Evolutionary conservation across 805 yeast species (phyloP).

Genomic region (Metschnikowia amazonensis): DNA sequence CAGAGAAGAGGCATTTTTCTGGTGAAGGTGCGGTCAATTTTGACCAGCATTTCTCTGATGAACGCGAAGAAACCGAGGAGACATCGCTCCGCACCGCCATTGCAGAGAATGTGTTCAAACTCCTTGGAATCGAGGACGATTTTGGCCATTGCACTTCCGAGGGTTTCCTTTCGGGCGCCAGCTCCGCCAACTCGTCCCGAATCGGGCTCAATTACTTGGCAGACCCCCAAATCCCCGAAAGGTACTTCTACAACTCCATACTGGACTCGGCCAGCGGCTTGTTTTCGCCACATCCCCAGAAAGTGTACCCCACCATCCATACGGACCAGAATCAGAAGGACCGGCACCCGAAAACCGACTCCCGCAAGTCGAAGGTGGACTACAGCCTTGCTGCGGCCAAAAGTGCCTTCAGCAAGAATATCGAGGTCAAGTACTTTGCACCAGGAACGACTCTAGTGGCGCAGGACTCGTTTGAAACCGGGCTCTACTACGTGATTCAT

Average conservation of each 20-base stretch:
- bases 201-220: slow-evolving; percentile 26
- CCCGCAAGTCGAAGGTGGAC: slow-evolving; percentile 2
- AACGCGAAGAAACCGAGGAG: slow-evolving; percentile 67
- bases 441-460: slow-evolving; percentile 56
- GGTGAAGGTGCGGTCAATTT: background rate
- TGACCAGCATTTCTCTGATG: slow-evolving; percentile 44
- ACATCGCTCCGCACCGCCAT: slow-evolving; percentile 58
- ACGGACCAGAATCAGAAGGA: slow-evolving; percentile 11
- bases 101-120: slow-evolving; percentile 64
- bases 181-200: slow-evolving; percentile 28
- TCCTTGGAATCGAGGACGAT: slow-evolving; percentile 57
- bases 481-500: slow-evolving; percentile 74
- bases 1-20: background rate
- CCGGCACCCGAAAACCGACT: background rate
- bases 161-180: background rate
- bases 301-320: slow-evolving; percentile 31
- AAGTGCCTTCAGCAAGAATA: slow-evolving; percentile 52
- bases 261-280: slow-evolving; percentile 11
- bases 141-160: slow-evolving; percentile 5
- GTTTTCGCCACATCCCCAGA: slow-evolving; percentile 13
- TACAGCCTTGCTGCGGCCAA: slow-evolving; percentile 50
- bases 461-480: slow-evolving; percentile 65
- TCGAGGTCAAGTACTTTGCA: slow-evolving; percentile 53
- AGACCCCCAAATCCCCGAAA: slow-evolving; percentile 13
- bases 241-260: slow-evolving; percentile 19